Percentiles rank a stretch among this genome's conserved stretches.
phyloP scores from a whole-genome alignment of 306 rosid species.

The Calophaca sinica region DNA sequence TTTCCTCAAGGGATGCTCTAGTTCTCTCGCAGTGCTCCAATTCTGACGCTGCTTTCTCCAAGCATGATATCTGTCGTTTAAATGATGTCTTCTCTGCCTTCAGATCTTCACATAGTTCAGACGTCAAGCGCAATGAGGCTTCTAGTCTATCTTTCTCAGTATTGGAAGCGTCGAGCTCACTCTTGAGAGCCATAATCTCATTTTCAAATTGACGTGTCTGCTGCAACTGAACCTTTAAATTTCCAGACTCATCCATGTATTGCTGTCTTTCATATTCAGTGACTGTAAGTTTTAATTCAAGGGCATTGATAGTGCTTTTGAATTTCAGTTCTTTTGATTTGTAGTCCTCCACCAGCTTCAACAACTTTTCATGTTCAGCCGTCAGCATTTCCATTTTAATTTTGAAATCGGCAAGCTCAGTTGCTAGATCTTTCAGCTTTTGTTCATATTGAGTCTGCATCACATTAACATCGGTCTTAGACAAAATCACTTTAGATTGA shows the following conservation, averaged over 20 bases:
- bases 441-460: slow-evolving; percentile 55
- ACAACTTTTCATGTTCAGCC: slow-evolving; percentile 55
- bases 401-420: slow-evolving; percentile 54
- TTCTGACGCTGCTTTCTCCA: slow-evolving; percentile 55
- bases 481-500: slow-evolving; percentile 51
- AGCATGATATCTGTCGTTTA: slow-evolving; percentile 48
- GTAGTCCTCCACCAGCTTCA: slow-evolving; percentile 56
- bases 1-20: slow-evolving; percentile 62
- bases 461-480: slow-evolving; percentile 48
- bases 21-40: slow-evolving; percentile 57
- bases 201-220: slow-evolving; percentile 49
- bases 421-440: slow-evolving; percentile 52
- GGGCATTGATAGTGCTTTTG: slow-evolving; percentile 48
- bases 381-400: slow-evolving; percentile 51
- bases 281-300: slow-evolving; percentile 59
- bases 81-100: slow-evolving; percentile 53
- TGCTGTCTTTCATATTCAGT: slow-evolving; percentile 56
- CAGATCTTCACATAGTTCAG: slow-evolving; percentile 62
- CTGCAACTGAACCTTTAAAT: slow-evolving; percentile 55
- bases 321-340: slow-evolving; percentile 57
- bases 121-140: slow-evolving; percentile 50
- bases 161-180: slow-evolving; percentile 50
- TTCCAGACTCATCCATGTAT: slow-evolving; percentile 54
- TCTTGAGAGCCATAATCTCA: slow-evolving; percentile 56
- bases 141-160: slow-evolving; percentile 60